Conservation (phyloP, 2,329 filamentous ascomycete genomes). For the Epichloe aotearoae region DNA sequence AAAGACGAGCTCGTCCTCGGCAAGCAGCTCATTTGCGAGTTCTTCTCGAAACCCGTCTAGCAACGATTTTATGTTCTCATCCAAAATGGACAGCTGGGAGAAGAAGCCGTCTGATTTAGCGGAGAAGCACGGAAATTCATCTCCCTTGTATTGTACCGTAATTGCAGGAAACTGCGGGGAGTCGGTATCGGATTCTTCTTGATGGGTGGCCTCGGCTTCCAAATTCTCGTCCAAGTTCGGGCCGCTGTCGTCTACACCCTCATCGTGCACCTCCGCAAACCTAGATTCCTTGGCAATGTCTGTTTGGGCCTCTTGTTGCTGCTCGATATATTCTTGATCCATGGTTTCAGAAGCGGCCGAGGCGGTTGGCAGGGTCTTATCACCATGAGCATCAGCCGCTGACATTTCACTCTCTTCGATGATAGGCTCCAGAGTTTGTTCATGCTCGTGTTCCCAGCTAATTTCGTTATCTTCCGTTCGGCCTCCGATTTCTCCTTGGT, state of each 20-base stretch:
- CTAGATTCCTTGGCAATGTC: not conserved
- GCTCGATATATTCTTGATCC: not conserved
- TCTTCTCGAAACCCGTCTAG: slow-evolving; percentile 31
- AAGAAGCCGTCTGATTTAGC: slow-evolving; percentile 29
- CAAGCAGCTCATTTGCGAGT: slow-evolving; percentile 29
- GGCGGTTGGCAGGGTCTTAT: not conserved
- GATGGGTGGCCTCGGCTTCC: not conserved
- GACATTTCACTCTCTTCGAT: not conserved
- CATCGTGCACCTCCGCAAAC: slow-evolving; percentile 2
- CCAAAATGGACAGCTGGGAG: slow-evolving; percentile 26
- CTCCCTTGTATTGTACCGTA: slow-evolving; percentile 29
- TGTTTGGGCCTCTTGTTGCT: not conserved
- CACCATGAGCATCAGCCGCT: not conserved
- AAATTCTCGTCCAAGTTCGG: not conserved
- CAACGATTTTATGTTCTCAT: slow-evolving; percentile 30
- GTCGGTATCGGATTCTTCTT: slow-evolving; percentile 5
- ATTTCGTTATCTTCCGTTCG: slow-evolving; percentile 10
- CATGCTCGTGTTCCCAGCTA: slow-evolving; percentile 11
- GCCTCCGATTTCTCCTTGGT: slow-evolving; percentile 1
- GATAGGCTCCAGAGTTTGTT: not conserved
- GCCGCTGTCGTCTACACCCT: not conserved
- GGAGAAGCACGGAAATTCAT: slow-evolving; percentile 30
- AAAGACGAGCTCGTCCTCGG: slow-evolving; percentile 36
- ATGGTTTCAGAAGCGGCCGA: not conserved
- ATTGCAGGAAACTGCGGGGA: slow-evolving; percentile 20